Conservation (phyloP, 2,329 filamentous ascomycete species). For the Apiospora saccharicola region DNA sequence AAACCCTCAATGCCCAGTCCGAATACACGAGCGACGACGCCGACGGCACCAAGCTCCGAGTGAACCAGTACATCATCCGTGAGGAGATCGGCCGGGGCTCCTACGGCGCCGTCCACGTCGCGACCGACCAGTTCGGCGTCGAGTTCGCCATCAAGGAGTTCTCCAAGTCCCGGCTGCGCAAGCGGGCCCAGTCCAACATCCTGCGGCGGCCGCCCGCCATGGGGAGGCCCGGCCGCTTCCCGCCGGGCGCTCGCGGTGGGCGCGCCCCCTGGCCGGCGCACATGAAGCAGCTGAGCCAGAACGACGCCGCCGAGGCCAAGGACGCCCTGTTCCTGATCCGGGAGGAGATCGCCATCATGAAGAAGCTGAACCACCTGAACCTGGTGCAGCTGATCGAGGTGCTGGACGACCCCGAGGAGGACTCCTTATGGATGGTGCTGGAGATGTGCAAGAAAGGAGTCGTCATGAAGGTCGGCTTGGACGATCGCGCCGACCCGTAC, state of each 20-base stretch:
- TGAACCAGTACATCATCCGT: slow-evolving; percentile 94
- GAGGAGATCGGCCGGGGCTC: slow-evolving; percentile 97
- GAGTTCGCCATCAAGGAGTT: slow-evolving; percentile 99
- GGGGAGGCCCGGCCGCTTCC: slow-evolving; percentile 41
- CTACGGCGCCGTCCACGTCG: slow-evolving; percentile 91
- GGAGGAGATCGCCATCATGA: slow-evolving; percentile 98
- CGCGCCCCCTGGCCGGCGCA: slow-evolving; percentile 35
- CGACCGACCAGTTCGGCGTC: slow-evolving; percentile 85
- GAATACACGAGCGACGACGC: slow-evolving; percentile 90
- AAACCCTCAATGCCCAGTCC: slow-evolving; percentile 89
- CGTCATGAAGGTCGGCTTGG: slow-evolving; percentile 93
- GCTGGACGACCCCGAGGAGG: slow-evolving; percentile 91
- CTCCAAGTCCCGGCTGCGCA: slow-evolving; percentile 88
- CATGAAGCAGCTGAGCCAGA: slow-evolving; percentile 43
- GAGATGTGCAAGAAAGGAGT: slow-evolving; percentile 99
- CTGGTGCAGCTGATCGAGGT: slow-evolving; percentile 94
- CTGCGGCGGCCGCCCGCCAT: slow-evolving; percentile 57
- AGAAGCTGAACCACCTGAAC: slow-evolving; percentile 94
- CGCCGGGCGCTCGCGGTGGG: slow-evolving; percentile 37
- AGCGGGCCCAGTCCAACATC: slow-evolving; percentile 89
- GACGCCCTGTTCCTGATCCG: slow-evolving; percentile 86
- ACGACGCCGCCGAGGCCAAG: slow-evolving; percentile 66
- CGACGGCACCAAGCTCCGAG: slow-evolving; percentile 84
- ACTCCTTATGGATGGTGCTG: slow-evolving; percentile 97
- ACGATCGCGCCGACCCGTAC: slow-evolving; percentile 83